A percentile compares a stretch with the other conserved stretches of the same genome.
Conservation (phyloP, 805 yeast genomes). For the Lachancea thermotolerans region DNA sequence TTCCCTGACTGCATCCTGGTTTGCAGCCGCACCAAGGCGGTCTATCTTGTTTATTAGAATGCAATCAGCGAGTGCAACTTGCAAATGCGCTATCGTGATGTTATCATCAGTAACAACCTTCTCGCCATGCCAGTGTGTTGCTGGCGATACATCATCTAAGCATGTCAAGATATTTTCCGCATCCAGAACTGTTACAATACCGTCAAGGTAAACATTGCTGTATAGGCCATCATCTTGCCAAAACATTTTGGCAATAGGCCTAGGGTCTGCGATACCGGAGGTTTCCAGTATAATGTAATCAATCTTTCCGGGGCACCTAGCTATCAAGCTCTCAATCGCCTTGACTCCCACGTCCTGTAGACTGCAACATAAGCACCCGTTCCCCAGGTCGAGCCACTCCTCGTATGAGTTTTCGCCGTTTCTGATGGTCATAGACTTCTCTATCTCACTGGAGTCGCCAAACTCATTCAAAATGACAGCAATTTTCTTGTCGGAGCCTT, state of each 20-base stretch:
- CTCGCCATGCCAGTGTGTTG: slow-evolving; percentile 61
- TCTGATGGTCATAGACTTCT: slow-evolving; percentile 70
- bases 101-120: slow-evolving; percentile 35
- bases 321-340: slow-evolving; percentile 84
- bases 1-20: slow-evolving; percentile 18
- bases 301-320: slow-evolving; percentile 60
- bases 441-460: slow-evolving; percentile 87
- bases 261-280: slow-evolving; percentile 96
- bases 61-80: slow-evolving; percentile 84
- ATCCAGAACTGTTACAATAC: slow-evolving; percentile 84
- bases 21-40: slow-evolving; percentile 28
- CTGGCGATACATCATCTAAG: slow-evolving; percentile 53
- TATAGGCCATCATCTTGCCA: slow-evolving; percentile 91
- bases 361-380: slow-evolving; percentile 95
- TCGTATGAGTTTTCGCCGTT: slow-evolving; percentile 49
- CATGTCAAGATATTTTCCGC: slow-evolving; percentile 56
- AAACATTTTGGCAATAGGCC: slow-evolving; percentile 93
- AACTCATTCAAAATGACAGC: slow-evolving; percentile 92
- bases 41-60: slow-evolving; percentile 78
- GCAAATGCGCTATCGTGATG: slow-evolving; percentile 78
- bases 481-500: slow-evolving; percentile 57
- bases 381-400: slow-evolving; percentile 95
- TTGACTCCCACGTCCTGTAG: slow-evolving; percentile 92
- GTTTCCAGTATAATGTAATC: slow-evolving; percentile 93
- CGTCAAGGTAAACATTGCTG: slow-evolving; percentile 83